Conservation (phyloP, 169 alveolate species). For the Eimeria tenella region DNA sequence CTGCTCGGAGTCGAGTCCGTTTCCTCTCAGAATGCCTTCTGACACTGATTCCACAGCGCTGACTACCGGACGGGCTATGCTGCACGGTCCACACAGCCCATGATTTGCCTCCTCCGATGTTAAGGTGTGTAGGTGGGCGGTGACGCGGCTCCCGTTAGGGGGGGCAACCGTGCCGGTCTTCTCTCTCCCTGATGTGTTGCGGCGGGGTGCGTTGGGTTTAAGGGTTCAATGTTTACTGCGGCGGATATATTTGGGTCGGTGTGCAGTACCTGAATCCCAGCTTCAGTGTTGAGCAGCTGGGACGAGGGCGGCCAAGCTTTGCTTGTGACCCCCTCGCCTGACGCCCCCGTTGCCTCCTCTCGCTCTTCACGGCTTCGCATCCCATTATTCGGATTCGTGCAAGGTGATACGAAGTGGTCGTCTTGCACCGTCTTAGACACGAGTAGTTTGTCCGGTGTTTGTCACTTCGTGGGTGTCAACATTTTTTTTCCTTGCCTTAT, state of each 20-base stretch:
- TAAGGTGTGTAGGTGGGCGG: constrained; percentile 58
- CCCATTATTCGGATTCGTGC: constrained; percentile 10
- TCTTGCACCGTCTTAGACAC: neutral
- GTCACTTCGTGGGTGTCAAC: neutral
- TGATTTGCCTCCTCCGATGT: constrained; percentile 46
- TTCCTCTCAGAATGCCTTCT: neutral
- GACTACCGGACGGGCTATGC: constrained; percentile 24
- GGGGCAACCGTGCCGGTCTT: constrained; percentile 24
- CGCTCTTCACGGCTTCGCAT: constrained; percentile 8
- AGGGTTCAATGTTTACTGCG: constrained; percentile 23
- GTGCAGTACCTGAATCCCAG: constrained; percentile 35
- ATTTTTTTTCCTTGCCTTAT: neutral
- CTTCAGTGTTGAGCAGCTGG: neutral
- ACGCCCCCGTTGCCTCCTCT: constrained; percentile 25
- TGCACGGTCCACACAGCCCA: constrained; percentile 38
- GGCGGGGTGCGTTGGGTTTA: constrained; percentile 7
- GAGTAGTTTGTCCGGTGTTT: constrained; percentile 31
- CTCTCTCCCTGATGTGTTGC: constrained; percentile 55
- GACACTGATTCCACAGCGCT: constrained; percentile 49
- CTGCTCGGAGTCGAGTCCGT: too few species aligned
- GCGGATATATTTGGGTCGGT: constrained; percentile 51
- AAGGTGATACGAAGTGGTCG: constrained; percentile 32
- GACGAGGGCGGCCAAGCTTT: constrained; percentile 17
- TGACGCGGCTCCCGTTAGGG: neutral
- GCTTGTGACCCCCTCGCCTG: constrained; percentile 12